These are phyloP conservation scores for Nitzschia sp. DNA, from an alignment of 108 stramenopile genomes.

Conservation along the genomic window DNA sequence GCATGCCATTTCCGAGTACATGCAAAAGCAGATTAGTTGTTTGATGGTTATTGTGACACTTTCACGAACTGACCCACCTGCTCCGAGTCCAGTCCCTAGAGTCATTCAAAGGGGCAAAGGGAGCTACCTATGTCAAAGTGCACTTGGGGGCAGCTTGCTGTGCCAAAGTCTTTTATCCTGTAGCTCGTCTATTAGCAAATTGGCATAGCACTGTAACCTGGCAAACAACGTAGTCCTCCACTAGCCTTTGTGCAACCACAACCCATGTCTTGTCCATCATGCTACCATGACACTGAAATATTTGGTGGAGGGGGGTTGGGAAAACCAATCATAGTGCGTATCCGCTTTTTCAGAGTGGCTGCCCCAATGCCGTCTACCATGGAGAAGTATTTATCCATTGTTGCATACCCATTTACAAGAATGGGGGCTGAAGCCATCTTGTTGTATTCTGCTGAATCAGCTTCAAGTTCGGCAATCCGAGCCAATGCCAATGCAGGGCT, in stretches of 20 bases:
- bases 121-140: no score
- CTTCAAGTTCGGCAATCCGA: conserved; percentile 33
- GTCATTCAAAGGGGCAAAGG: no score
- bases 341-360: conserved; percentile 32
- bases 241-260: no score
- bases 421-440: conserved; percentile 31
- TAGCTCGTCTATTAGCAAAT: no score
- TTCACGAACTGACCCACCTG: conserved; percentile 94
- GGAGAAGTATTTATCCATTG: conserved; percentile 42
- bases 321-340: neutral
- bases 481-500: conserved; percentile 38
- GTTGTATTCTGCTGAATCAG: conserved; percentile 33
- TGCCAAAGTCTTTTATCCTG: no score
- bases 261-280: no score
- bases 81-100: conserved; percentile 61
- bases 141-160: no score
- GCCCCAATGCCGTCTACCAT: conserved; percentile 34
- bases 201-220: no score
- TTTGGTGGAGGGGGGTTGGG: no score
- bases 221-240: no score
- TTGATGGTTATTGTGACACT: conserved; percentile 97
- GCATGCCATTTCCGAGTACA: conserved; percentile 94
- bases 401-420: conserved; percentile 29
- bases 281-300: no score
- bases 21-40: conserved; percentile 78